Conservation (phyloP, 805 yeast genomes). For the Ogataea sp. region DNA sequence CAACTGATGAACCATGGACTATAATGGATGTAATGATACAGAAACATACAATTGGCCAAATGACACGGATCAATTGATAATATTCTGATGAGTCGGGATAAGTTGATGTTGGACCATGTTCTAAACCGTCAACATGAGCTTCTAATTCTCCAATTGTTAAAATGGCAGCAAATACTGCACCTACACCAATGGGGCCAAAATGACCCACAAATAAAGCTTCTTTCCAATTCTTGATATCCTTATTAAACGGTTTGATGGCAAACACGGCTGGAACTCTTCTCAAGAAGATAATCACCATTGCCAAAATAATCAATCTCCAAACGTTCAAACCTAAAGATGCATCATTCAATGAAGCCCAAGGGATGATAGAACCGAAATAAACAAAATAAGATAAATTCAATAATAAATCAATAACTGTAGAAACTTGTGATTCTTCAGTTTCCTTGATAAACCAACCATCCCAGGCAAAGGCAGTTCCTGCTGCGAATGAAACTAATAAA, state of each 20-base stretch:
- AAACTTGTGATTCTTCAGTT: conserved; percentile 54
- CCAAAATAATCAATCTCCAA: conserved; percentile 47
- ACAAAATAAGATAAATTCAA: conserved; percentile 61
- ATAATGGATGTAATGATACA: conserved; percentile 45
- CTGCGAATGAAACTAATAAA: conserved; percentile 62
- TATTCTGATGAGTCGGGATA: conserved; percentile 20
- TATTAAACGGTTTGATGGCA: conserved; percentile 46
- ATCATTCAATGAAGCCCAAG: conserved; percentile 57
- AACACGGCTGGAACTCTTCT: conserved; percentile 51
- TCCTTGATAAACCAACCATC: conserved; percentile 56
- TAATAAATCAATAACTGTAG: conserved; percentile 57
- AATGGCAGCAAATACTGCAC: conserved; percentile 28
- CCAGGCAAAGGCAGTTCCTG: conserved; percentile 71
- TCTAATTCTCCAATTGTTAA: conserved; percentile 26
- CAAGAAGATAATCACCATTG: conserved; percentile 40
- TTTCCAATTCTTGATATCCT: conserved; percentile 55
- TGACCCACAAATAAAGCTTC: conserved; percentile 69
- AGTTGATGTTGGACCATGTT: conserved; percentile 24
- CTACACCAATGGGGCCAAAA: conserved; percentile 66
- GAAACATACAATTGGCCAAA: conserved; percentile 49
- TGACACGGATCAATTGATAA: conserved; percentile 23
- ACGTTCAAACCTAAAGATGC: conserved; percentile 34
- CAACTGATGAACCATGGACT: conserved; percentile 57
- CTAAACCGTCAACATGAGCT: conserved; percentile 28
- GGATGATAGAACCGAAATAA: conserved; percentile 63